Base-by-base conservation (phyloP, 208 protist genomes). In the Plasmodiophora brassicae region DNA sequence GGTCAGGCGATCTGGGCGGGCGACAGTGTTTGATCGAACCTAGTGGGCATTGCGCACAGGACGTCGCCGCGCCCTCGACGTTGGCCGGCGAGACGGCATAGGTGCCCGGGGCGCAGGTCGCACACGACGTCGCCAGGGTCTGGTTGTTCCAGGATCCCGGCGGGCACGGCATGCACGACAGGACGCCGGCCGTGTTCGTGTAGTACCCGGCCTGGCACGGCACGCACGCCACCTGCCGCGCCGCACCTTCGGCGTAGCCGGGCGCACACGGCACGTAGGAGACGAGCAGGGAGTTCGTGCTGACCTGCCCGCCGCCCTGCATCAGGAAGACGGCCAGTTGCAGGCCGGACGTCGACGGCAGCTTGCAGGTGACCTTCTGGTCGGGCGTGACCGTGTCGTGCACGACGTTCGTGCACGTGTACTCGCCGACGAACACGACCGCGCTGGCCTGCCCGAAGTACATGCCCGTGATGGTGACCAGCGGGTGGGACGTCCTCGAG, bases 301-400 rank as follows among this genome's bases (percentile, higher is more conserved):
- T 86, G 45, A 53, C 45, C 45, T 53, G 83, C 25, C 83, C 83
- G 41, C 65, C 65, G n/a, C 65, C 65, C 41, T 78, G 65, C 65
- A 78, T 78, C 20, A 78, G 32, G 32, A 38, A 78, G 20, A 78
- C 65, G 20, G 65, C 32, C 20, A 78, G 5, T 44, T 14, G n/a
- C 20, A 78, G 65, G 5, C 65, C 65, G 41, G 65, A 78, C 20
- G 5, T 32, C n/a, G 5, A 32, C n/a, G 65, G 65, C 41, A 32
- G 32, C 32, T 5, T 36, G n/a, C 65, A 78, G 5, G 14, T 5
- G 5, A 78, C 20, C 5, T 32, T 5, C 20, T 38, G 5, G 41
- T 78, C 5, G 20, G 65, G 14, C n/a, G n/a, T 78, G 20, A 32
- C 20, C 32, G 65, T 5, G 41, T 78, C 65, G 41, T 78, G 65